Percentiles rank a stretch among this genome's conserved stretches.
phyloP scores from a whole-genome alignment of 257 asterid species.

The Solanum lycopersicoides region DNA sequence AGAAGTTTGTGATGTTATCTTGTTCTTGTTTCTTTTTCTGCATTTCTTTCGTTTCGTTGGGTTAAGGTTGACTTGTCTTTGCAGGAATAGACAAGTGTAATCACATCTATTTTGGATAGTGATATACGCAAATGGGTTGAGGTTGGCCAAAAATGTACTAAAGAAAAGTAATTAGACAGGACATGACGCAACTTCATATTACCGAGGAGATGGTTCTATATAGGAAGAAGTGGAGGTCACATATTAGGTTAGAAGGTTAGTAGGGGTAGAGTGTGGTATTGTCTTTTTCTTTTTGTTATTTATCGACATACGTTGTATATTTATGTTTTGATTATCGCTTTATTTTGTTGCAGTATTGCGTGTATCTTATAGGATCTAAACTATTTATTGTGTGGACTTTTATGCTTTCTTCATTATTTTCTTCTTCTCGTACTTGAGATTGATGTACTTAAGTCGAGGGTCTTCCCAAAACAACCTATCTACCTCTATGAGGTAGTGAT shows the following conservation, averaged over 20 bases:
- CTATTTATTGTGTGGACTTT: too few species aligned
- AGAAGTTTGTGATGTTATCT: not conserved
- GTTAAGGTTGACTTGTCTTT: not conserved
- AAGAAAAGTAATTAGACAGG: not conserved
- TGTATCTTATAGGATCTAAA: not conserved
- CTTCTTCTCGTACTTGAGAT: too few species aligned
- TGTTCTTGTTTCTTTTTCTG: not conserved
- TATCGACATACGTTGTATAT: not conserved
- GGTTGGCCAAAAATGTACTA: not conserved
- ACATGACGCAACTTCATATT: not conserved
- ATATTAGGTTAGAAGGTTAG: not conserved
- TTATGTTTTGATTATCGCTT: not conserved
- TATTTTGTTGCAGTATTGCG: not conserved
- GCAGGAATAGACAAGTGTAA: not conserved
- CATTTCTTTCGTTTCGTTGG: not conserved
- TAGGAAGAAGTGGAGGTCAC: not conserved
- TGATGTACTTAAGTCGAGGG: too few species aligned
- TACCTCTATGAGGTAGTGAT: too few species aligned
- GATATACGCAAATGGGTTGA: not conserved
- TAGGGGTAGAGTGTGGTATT: not conserved
- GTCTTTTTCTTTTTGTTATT: not conserved
- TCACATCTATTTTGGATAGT: too few species aligned
- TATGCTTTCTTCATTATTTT: too few species aligned
- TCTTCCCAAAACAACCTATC: too few species aligned
- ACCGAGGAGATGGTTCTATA: too few species aligned